Conservation (phyloP, 2,329 filamentous ascomycete species). For the Calonectria hawksworthii region DNA sequence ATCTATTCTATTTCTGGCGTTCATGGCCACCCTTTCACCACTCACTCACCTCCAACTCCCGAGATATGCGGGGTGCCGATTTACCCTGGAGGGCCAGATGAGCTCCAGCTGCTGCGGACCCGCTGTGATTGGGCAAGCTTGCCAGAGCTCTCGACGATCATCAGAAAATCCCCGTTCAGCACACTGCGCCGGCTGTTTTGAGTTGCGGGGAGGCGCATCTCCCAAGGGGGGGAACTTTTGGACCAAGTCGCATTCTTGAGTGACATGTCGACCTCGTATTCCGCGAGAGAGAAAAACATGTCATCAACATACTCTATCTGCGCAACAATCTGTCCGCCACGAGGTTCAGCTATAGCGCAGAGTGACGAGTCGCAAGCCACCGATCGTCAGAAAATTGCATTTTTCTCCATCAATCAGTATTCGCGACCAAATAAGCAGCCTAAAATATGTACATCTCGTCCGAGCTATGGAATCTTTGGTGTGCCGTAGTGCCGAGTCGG, state of each 20-base stretch:
- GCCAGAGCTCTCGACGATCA: not conserved
- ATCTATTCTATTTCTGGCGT: conserved; percentile 23
- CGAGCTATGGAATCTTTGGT: not conserved
- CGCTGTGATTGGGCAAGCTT: conserved; percentile 6
- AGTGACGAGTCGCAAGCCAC: not conserved
- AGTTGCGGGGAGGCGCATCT: not conserved
- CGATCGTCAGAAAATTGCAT: not conserved
- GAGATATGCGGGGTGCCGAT: not conserved
- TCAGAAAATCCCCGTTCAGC: not conserved
- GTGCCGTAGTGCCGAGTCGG: not conserved
- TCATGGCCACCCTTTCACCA: not conserved
- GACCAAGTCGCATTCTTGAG: not conserved
- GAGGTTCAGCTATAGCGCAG: not conserved
- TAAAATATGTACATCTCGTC: not conserved
- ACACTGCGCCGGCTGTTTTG: not conserved
- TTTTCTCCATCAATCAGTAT: not conserved
- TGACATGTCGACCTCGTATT: not conserved
- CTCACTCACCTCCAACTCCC: not conserved
- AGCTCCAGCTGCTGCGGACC: not conserved
- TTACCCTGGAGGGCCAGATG: not conserved
- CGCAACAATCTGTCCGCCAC: not conserved
- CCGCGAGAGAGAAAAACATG: not conserved
- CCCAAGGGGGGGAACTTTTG: not conserved
- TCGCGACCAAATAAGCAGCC: not conserved
- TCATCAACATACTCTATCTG: not conserved